Conservation (phyloP, 768 basidiomycete species). For the Amanita subjunquillea region DNA sequence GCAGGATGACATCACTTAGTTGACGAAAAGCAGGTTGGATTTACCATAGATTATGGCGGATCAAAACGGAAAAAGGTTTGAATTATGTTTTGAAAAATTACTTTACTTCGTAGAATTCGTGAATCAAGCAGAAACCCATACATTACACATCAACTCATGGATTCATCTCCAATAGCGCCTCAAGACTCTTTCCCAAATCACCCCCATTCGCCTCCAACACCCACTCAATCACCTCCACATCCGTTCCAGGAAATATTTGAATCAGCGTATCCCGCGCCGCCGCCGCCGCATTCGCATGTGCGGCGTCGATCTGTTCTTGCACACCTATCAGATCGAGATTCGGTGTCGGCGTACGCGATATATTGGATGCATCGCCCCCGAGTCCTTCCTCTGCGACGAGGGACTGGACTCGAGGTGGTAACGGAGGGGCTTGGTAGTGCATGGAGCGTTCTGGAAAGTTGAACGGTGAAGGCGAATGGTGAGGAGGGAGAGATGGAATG, state of each 20-base stretch:
- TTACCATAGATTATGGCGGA: too few relatives aligned
- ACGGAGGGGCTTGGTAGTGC: slow-evolving; percentile 18
- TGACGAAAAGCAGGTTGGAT: too few relatives aligned
- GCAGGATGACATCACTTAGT: too few relatives aligned
- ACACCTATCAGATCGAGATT: slow-evolving; percentile 59
- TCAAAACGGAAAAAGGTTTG: too few relatives aligned
- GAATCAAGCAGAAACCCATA: neutral
- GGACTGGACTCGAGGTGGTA: slow-evolving; percentile 37
- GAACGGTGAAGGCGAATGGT: slow-evolving; percentile 11
- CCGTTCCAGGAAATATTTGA: slow-evolving; percentile 84
- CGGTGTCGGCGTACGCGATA: slow-evolving; percentile 64
- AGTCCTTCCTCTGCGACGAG: slow-evolving; percentile 10
- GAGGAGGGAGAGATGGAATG: slow-evolving; percentile 16
- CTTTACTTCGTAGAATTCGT: neutral
- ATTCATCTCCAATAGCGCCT: slow-evolving; percentile 71
- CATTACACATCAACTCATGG: slow-evolving; percentile 21
- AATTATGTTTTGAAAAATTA: neutral
- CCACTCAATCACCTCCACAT: slow-evolving; percentile 77
- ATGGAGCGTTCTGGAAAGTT: slow-evolving; percentile 6
- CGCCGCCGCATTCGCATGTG: slow-evolving; percentile 61
- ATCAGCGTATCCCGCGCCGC: slow-evolving; percentile 68
- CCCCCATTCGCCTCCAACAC: slow-evolving; percentile 85
- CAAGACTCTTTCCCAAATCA: slow-evolving; percentile 86
- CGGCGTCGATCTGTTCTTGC: slow-evolving; percentile 69
- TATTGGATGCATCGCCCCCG: slow-evolving; percentile 13